Conservation (phyloP, 2,329 filamentous ascomycete genomes). For the Diaporthe destruens region DNA sequence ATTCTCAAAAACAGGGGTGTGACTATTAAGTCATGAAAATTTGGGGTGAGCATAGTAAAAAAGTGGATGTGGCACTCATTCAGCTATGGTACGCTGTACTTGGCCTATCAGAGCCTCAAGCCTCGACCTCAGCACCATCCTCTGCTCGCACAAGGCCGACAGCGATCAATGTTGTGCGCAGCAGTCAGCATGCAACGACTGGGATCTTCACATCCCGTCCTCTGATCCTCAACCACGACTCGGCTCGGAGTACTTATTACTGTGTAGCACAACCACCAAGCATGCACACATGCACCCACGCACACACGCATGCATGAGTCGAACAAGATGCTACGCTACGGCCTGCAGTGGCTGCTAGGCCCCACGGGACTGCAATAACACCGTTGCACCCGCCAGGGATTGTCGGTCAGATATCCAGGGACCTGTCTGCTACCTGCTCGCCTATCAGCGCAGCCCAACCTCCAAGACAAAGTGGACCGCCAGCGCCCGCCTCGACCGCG, state of each 20-base stretch:
- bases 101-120: conserved; percentile 39
- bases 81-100: too few species aligned
- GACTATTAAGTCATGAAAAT: too few species aligned
- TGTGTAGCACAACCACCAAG: neutral
- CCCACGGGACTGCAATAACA: conserved; percentile 30
- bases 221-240: neutral
- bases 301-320: conserved; percentile 9
- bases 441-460: conserved; percentile 26
- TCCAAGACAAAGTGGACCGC: conserved; percentile 5
- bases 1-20: too few species aligned
- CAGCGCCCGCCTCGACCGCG: conserved; percentile 6
- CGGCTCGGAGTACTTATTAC: too few species aligned
- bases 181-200: conserved; percentile 31
- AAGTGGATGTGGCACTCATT: too few species aligned
- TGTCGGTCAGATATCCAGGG: conserved; percentile 37
- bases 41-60: too few species aligned
- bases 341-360: conserved; percentile 13
- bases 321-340: neutral
- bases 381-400: conserved; percentile 13
- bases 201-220: neutral
- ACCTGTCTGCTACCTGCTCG: conserved; percentile 16
- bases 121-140: too few species aligned
- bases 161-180: neutral
- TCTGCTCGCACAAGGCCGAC: conserved; percentile 12
- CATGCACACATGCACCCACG: neutral